Evolutionary conservation across 2,329 filamentous ascomycete species (phyloP), one percentile per base, ranked within the genome.

Genomic region (Karstenula rhodostoma): DNA sequence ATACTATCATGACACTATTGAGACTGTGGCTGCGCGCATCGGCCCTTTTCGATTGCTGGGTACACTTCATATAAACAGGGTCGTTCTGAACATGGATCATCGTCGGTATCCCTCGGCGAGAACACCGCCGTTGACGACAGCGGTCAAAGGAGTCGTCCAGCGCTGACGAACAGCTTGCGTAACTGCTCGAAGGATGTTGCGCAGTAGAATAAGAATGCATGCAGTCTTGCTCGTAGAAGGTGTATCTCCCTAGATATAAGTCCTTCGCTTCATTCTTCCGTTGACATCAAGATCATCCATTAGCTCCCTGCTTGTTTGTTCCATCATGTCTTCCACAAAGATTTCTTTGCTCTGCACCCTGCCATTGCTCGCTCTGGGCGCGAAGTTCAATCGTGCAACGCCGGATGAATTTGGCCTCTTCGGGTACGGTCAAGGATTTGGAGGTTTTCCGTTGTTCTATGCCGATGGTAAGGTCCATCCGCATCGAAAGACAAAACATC

Each of bases 381-480:
- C 44, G 15, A 10, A 40, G 19, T 12, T 43, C 50, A 63, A 61
- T 44, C 64, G 63, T 23, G 50, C 61, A 3, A 56, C 58, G 3
- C 33, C 62, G 5, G 52, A 56, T 3, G 32, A 32, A 2, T 70
- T 70, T 44, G 15, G 58, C 13, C 60, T 71, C 2, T 71, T 50
- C 46, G 67, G 58, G 19, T 71, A 71, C 47, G 65, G 62, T 8
- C 15, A 58, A 27, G 56, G 50, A 5, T 47, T 67, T 19, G 69
- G 67, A 22, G 69, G 69, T 1, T 47, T 66, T n/a, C 57, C 64
- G 4, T 32, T 71, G 25, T 70, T 69, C 48, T 64, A 67, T 29
- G 60, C 61, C 8, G 61, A 66, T 40, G 69, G 69, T 68, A 61
- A 17, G 56, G 3, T 3, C 10, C 37, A 25, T 25, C 2, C 12